Evolutionary conservation across 2,329 filamentous ascomycete genomes (phyloP).

Genomic region (Fusarium secorum): DNA sequence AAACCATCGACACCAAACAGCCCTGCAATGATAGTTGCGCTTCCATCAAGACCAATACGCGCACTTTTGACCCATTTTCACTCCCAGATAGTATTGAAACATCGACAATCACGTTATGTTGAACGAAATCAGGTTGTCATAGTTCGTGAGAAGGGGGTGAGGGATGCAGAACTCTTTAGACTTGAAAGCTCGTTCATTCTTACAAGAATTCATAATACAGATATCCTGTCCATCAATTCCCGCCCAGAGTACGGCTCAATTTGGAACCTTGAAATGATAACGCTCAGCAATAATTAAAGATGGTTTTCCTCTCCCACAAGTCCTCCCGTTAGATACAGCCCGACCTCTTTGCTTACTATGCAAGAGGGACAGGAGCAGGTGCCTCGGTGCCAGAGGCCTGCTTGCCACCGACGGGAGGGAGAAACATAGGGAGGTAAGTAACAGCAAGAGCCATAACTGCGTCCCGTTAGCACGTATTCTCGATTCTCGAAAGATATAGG

Average conservation of each 20-base stretch:
- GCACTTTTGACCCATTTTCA: background rate
- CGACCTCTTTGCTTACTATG: constrained; percentile 4
- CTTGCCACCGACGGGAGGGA: constrained; percentile 50
- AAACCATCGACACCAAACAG: background rate
- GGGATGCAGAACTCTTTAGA: background rate
- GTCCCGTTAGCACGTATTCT: constrained; percentile 7
- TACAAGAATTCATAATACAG: constrained; percentile 5
- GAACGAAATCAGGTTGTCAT: too few species aligned
- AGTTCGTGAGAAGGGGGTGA: background rate
- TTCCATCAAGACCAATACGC: background rate
- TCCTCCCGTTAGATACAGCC: constrained; percentile 4
- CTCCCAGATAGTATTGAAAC: background rate
- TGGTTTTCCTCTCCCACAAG: background rate
- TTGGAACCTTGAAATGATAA: background rate
- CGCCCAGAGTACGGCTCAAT: background rate
- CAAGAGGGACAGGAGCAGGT: constrained; percentile 33
- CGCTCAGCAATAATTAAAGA: constrained; percentile 14
- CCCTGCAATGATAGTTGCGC: background rate
- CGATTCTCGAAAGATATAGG: background rate
- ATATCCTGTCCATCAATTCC: background rate
- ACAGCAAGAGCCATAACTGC: constrained; percentile 67
- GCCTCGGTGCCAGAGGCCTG: constrained; percentile 47
- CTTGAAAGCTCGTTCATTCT: constrained; percentile 4
- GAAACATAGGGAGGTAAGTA: constrained; percentile 60
- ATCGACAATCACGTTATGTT: background rate